Evolutionary conservation across 148 eudicot species (phyloP), one percentile per base, ranked within the genome.

Genomic region (Camellia granthamiana): DNA sequence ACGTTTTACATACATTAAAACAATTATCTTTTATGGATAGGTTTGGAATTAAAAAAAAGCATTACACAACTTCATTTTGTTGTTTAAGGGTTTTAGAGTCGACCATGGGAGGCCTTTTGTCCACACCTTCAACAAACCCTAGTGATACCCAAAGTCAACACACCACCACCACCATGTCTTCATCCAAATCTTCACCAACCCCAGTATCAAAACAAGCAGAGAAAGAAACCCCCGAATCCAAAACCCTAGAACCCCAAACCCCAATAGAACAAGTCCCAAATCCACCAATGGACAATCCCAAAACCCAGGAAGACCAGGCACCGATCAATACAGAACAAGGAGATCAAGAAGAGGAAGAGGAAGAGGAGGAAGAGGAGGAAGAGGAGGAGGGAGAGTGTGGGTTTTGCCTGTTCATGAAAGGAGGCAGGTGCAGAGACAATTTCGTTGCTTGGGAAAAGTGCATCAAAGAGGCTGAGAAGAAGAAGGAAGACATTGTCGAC

Each of bases 401-500:
- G 74, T 90, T 90, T 63, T 90, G 91, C 60, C 74, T 90, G 86
- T 90, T 86, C 71, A 90, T 90, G 93, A 90, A 90, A 60, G 93
- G 81, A 18, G 93, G 93, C 66, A 90, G 91, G 11, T 90, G 93
- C 65, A 88, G 78, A 60, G 93, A 90, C 47, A 77, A 42, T 8
- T 90, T 90, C 58, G 54, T 77, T 55, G 84, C 83, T 14, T 90
- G 90, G 93, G 91, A 90, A 60, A 65, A 82, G 0, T 90, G 93
- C 69, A 86, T 88, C 42, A 84, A 88, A 78, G 88, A 88, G 46
- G 87, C 81, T 0, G 91, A 90, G 82, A 83, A 85, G 51, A 85
- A 85, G 10, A 54, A 80, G 11, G 89, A 88, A 38, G 92, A 90
- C 63, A 80, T 90, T 69, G 88, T 84, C 5, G 89, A 90, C 8